Percentiles rank a stretch among this genome's conserved stretches.
phyloP scores from a whole-genome alignment of 768 basidiomycete genomes.

The Boletus insuetus region DNA sequence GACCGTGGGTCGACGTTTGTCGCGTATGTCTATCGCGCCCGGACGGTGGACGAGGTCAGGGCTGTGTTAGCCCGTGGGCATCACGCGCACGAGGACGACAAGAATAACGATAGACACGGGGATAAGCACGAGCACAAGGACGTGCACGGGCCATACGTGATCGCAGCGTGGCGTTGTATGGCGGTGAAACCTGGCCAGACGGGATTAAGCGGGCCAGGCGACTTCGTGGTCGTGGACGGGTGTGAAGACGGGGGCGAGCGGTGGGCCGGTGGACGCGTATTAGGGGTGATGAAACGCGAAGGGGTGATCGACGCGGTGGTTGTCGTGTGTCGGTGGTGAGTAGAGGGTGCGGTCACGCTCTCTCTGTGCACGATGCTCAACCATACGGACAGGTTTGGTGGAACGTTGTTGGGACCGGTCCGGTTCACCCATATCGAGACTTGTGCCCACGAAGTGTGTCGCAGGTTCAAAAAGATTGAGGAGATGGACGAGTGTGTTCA shows the following conservation, averaged over 20 bases:
- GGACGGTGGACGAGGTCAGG: slow-evolving; percentile 41
- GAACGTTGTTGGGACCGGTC: slow-evolving; percentile 72
- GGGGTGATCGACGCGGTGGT: slow-evolving; percentile 77
- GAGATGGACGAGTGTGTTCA: slow-evolving; percentile 62
- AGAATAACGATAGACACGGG: background rate
- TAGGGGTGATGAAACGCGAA: slow-evolving; percentile 67
- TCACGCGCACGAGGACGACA: too few relatives aligned
- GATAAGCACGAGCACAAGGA: background rate
- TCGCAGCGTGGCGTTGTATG: slow-evolving; percentile 81
- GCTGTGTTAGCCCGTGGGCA: slow-evolving; percentile 6
- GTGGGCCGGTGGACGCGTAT: slow-evolving; percentile 60
- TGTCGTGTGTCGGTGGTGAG: slow-evolving; percentile 69
- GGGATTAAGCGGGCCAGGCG: slow-evolving; percentile 69
- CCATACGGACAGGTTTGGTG: slow-evolving; percentile 64
- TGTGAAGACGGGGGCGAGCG: slow-evolving; percentile 77
- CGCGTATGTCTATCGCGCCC: slow-evolving; percentile 50
- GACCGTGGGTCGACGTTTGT: slow-evolving; percentile 75
- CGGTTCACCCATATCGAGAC: slow-evolving; percentile 77
- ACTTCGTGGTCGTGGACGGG: slow-evolving; percentile 64
- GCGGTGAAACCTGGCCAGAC: slow-evolving; percentile 58
- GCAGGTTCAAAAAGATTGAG: slow-evolving; percentile 60
- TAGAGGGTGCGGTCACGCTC: background rate
- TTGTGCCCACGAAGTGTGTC: slow-evolving; percentile 73
- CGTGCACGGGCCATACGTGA: slow-evolving; percentile 52
- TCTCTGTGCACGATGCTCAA: background rate